phyloP scores from a whole-genome alignment of 805 yeast genomes.

The Nakazawaea populi region DNA sequence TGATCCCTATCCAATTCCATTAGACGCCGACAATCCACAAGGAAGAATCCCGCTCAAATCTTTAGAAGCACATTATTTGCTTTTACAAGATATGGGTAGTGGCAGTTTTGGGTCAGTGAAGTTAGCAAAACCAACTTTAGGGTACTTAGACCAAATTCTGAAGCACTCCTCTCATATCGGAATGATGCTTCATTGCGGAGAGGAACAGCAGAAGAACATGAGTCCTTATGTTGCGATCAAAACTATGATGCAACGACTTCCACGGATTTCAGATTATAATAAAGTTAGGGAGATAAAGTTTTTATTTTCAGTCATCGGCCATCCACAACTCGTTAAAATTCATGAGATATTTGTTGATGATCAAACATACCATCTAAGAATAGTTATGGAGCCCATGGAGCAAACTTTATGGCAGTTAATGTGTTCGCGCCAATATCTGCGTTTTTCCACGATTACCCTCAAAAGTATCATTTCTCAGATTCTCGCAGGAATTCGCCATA shows the following conservation, averaged over 20 bases:
- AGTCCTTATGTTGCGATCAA: conserved; percentile 66
- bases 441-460: conserved; percentile 53
- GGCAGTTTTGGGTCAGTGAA: conserved; percentile 75
- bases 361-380: conserved; percentile 53
- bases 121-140: conserved; percentile 45
- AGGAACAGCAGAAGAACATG: conserved; percentile 12
- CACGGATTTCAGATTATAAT: conserved; percentile 48
- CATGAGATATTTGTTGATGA: conserved; percentile 77
- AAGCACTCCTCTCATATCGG: conserved; percentile 17
- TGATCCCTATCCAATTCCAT: conserved; percentile 19
- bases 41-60: conserved; percentile 37
- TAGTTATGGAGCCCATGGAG: conserved; percentile 86
- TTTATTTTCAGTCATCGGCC: conserved; percentile 62
- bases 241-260: conserved; percentile 56
- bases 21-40: conserved; percentile 34
- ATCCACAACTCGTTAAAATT: conserved; percentile 65
- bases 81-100: conserved; percentile 53
- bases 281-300: conserved; percentile 63
- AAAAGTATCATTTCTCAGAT: conserved; percentile 68
- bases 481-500: conserved; percentile 73
- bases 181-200: conserved; percentile 48
- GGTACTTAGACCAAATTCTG: conserved; percentile 3
- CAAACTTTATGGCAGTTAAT: conserved; percentile 77
- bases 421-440: conserved; percentile 46
- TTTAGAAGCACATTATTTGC: conserved; percentile 37